Base-by-base conservation (phyloP, 805 yeast genomes). In the Sungouiozyma ichnusensis region DNA sequence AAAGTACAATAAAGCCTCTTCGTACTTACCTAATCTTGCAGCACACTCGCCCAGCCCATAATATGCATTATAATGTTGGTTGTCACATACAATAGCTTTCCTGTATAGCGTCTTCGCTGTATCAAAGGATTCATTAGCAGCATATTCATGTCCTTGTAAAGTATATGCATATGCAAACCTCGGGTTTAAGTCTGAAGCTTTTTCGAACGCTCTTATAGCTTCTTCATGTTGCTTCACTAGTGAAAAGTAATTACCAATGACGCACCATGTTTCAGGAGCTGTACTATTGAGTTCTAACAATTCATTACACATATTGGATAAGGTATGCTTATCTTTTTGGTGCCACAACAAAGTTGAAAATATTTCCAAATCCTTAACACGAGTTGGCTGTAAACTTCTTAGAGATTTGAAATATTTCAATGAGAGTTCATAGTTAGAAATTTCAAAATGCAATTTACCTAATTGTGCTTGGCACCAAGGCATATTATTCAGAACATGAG, bases 31-130 rank as follows among this genome's bases (percentile, higher is more conserved):
- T 40, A 87, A 65, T 54, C 86, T 85, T 59, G 86, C 73, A 58
- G 80, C 82, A 20, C 87, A 94, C 90, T 87, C 86, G 6, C 97
- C 98, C 43, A 92, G 74, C 20, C 98, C 98, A 55, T 92, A 92
- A 54, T 88, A 77, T 0, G 97, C 97, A 62, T 90, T 92, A 62
- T 88, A 92, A 58, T 86, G 96, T 44, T 87, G 70, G 37, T 80
- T 72, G 54, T 90, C 95, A 35, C 79, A 71, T 18, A 81, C 66
- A 37, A 92, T 68, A 3, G 96, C 94, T 47, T 71, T 69, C 32
- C 95, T 64, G 70, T 87, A 92, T 46, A 85, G 77, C 43, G 81
- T 85, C 47, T 83, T 72, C 0, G 98, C 97, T 56, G 79, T 75
- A 57, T 87, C 96, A 63, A 81, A 85, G 32, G 94, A 87, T 64